These are phyloP conservation scores for Neonectria coccinea DNA, from an alignment of 2,329 filamentous ascomycete species.

Conservation along the genomic window DNA sequence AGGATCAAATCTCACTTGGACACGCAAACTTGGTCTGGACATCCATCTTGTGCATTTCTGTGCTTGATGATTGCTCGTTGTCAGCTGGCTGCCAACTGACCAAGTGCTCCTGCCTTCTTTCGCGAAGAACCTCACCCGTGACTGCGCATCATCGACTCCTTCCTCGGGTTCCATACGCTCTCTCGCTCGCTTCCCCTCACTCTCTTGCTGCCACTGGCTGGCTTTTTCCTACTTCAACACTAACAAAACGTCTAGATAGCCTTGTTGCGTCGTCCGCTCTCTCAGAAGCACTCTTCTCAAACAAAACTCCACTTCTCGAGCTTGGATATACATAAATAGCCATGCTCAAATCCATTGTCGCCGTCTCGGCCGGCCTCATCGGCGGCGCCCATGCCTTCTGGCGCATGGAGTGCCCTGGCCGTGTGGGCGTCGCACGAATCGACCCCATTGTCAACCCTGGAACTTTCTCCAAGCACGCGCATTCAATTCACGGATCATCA, in stretches of 20 bases:
- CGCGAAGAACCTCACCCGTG: constrained; percentile 7
- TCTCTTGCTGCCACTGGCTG: constrained; percentile 5
- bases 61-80: constrained; percentile 3
- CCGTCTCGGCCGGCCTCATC: constrained; percentile 51
- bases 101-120: constrained; percentile 12
- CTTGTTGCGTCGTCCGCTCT: constrained; percentile 52
- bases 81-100: constrained; percentile 16
- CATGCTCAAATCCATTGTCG: constrained; percentile 52
- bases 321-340: constrained; percentile 42
- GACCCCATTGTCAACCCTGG: constrained; percentile 80
- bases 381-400: constrained; percentile 76
- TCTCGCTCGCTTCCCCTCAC: background rate
- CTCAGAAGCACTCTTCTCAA: constrained; percentile 36
- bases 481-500: constrained; percentile 80
- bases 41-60: background rate
- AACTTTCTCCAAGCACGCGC: constrained; percentile 71
- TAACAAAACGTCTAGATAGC: constrained; percentile 47
- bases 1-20: background rate
- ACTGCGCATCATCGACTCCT: constrained; percentile 19
- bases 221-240: constrained; percentile 29
- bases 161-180: constrained; percentile 19
- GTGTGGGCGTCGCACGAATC: constrained; percentile 76
- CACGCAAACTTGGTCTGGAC: background rate
- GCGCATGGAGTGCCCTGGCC: constrained; percentile 86
- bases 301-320: constrained; percentile 31